Base-by-base conservation (phyloP, 2,329 filamentous ascomycete genomes). In the Aspergillus carbonarius region DNA sequence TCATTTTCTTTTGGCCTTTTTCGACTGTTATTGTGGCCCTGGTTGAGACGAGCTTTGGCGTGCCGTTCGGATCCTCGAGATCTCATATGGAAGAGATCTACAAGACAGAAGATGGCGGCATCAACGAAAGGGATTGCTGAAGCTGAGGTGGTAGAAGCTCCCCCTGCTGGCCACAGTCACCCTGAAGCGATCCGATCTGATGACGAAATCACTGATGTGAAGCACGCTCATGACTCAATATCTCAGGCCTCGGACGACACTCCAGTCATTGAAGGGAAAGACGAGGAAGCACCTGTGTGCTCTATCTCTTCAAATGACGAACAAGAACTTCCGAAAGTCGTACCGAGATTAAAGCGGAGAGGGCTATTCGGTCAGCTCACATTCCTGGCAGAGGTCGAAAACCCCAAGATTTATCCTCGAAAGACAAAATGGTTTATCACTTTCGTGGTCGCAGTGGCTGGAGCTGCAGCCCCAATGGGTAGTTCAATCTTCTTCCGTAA, bases 341-440 rank as follows among this genome's bases (percentile, higher is more conserved):
- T 88, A 1, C 81, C 84, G 2, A 75, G 81, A 35, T 66, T 72
- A 1, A 73, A 85, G 61, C 83, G 91, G 50, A 82, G 92, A 67
- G 93, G 93, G 0, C 78, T 96, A 1, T 81, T 96, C 49, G 87
- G 86, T 1, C 83, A 83, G 37, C 79, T 96, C 12, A 80, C 89
- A 1, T 60, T 96, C 32, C 80, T 96, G 15, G 88, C 92, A 1
- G 93, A 97, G 76, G 86, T 96, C 13, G 86, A 90, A 47, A 81
- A 88, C 32, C 89, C 92, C 0, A 86, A 88, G 59, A 84, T 91
- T 52, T 96, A 96, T 70, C 78, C 82, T 10, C 83, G 85, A 34
- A 83, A 78, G 51, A 91, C 85, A 13, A 96, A 96, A 85, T 96
- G 92, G 92, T 83, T 85, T 60, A 87, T 97, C 63, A 96, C 92